Evolutionary conservation across 805 yeast genomes (phyloP).

Genomic region (Candida endomychidarum): DNA sequence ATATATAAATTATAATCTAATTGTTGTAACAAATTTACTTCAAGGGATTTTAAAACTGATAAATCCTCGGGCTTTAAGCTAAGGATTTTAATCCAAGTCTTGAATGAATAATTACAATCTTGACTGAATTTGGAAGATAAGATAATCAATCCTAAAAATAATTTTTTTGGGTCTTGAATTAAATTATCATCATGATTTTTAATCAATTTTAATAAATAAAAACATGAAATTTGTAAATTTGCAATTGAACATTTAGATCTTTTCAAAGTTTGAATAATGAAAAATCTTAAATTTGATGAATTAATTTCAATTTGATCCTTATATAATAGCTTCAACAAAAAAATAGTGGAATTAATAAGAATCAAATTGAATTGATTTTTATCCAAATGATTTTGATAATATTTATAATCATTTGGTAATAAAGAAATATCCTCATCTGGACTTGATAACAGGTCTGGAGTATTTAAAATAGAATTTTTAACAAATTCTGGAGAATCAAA

Average conservation of each 20-base stretch:
- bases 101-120: slow-evolving; percentile 68
- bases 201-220: slow-evolving; percentile 54
- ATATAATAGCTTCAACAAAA: slow-evolving; percentile 36
- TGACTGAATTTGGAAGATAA: slow-evolving; percentile 71
- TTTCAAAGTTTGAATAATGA: slow-evolving; percentile 42
- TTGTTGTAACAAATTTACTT: slow-evolving; percentile 49
- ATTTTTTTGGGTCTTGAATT: slow-evolving; percentile 52
- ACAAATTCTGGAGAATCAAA: slow-evolving; percentile 6
- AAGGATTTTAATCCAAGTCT: slow-evolving; percentile 73
- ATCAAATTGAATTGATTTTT: slow-evolving; percentile 42
- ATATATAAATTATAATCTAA: slow-evolving; percentile 61
- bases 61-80: slow-evolving; percentile 45
- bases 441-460: slow-evolving; percentile 4
- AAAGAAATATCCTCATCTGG: slow-evolving; percentile 5
- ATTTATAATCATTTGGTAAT: slow-evolving; percentile 38
- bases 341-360: slow-evolving; percentile 35
- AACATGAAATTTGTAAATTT: slow-evolving; percentile 65
- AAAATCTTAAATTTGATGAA: slow-evolving; percentile 32
- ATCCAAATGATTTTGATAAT: slow-evolving; percentile 39
- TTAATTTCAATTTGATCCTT: slow-evolving; percentile 18
- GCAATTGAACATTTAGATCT: slow-evolving; percentile 50
- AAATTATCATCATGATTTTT: slow-evolving; percentile 17
- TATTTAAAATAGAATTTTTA: slow-evolving; percentile 4
- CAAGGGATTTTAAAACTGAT: slow-evolving; percentile 50
- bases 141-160: slow-evolving; percentile 66